These are phyloP conservation scores for Ganoderma sinense DNA, from an alignment of 1,284 basidiomycete genomes.

Conservation along the genomic window DNA sequence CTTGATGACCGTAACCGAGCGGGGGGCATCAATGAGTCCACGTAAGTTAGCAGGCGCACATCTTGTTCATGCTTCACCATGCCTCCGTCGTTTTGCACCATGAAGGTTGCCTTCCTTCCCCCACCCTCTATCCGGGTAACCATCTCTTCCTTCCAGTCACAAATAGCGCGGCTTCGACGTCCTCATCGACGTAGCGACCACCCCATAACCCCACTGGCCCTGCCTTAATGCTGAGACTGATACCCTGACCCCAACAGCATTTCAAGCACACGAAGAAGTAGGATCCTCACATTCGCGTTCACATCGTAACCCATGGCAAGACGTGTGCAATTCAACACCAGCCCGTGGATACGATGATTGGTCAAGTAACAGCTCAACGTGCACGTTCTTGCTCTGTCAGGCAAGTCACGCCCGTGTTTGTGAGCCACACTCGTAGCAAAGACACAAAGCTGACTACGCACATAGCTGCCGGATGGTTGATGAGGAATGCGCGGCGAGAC, in stretches of 20 bases:
- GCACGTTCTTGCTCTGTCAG: constrained; percentile 14
- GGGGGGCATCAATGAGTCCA: background rate
- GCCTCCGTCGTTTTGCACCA: background rate
- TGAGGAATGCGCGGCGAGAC: background rate
- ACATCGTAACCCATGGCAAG: background rate
- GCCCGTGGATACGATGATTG: background rate
- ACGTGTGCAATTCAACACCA: background rate
- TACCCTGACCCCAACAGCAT: background rate
- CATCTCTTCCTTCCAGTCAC: no score
- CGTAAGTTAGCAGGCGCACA: background rate
- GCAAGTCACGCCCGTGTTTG: constrained; percentile 16
- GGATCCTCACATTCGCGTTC: background rate
- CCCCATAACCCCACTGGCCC: background rate
- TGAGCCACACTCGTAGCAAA: background rate
- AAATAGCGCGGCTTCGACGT: no score
- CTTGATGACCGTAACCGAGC: background rate
- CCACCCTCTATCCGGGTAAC: no score
- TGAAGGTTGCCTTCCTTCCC: background rate
- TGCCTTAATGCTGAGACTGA: background rate
- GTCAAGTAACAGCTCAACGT: background rate
- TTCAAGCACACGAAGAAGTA: background rate
- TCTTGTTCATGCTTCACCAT: background rate
- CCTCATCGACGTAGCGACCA: no score
- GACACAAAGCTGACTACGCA: constrained; percentile 4
- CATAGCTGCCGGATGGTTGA: constrained; percentile 9